Conservation (phyloP, 441 rosid species). For the Brassica balearica region DNA sequence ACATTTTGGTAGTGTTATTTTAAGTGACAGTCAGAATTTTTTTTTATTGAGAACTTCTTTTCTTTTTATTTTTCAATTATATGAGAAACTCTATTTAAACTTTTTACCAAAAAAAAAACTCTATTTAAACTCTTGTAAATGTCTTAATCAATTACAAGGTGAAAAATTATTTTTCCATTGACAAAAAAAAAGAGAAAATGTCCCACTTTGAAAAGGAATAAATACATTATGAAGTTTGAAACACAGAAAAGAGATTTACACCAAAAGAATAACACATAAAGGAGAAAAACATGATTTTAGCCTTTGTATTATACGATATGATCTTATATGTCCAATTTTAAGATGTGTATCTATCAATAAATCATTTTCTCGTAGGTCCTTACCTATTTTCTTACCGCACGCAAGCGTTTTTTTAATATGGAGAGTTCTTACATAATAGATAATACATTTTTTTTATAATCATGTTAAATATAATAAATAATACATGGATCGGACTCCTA, state of each 20-base stretch:
- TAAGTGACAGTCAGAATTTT: too few species aligned
- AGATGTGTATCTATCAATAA: not conserved
- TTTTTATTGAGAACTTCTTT: too few species aligned
- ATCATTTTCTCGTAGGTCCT: conserved; percentile 23
- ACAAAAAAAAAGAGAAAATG: not conserved
- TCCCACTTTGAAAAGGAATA: conserved; percentile 29
- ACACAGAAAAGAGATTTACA: not conserved
- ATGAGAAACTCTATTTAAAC: too few species aligned
- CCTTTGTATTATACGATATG: conserved; percentile 27
- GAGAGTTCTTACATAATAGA: not conserved
- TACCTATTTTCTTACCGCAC: conserved; percentile 6
- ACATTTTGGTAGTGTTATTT: too few species aligned
- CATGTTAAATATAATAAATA: not conserved
- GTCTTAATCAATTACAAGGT: not conserved
- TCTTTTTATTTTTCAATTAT: too few species aligned
- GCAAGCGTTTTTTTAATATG: not conserved
- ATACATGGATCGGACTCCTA: not conserved
- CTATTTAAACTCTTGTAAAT: not conserved
- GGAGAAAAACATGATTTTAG: not conserved
- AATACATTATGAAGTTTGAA: conserved; percentile 14
- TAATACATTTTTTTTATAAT: not conserved
- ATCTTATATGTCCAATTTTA: conserved; percentile 18
- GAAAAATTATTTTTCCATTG: not conserved
- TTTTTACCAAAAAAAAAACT: too few species aligned
- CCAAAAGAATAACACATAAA: too few species aligned